Percentiles rank a stretch among this genome's conserved stretches.
These are phyloP conservation scores for Pythium volutum DNA, from an alignment of 352 stramenopile species.

Conservation along the genomic window DNA sequence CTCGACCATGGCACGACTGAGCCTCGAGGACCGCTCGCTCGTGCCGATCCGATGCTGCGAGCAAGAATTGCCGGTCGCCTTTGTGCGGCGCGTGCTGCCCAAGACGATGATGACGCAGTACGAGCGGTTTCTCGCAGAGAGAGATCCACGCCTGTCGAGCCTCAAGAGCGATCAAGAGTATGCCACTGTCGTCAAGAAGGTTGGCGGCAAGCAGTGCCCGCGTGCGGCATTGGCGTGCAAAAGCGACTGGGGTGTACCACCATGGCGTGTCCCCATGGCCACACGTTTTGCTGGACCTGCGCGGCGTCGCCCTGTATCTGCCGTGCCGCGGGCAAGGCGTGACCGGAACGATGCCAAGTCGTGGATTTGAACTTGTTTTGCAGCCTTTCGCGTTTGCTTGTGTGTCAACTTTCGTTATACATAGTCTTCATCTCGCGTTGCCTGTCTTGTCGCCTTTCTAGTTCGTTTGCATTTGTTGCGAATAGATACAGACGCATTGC, in stretches of 20 bases:
- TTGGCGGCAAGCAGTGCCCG: constrained; percentile 23
- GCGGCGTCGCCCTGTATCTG: constrained; percentile 25
- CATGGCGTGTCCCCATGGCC: constrained; percentile 29
- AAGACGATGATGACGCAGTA: constrained; percentile 14
- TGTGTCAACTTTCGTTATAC: too few relatives aligned
- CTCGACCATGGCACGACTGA: constrained; percentile 31
- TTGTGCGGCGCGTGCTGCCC: constrained; percentile 22
- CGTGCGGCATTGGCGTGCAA: constrained; percentile 26
- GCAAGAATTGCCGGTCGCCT: constrained; percentile 39
- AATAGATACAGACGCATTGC: too few relatives aligned
- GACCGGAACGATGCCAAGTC: too few relatives aligned
- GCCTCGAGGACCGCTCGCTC: constrained; percentile 27
- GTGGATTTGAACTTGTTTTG: too few relatives aligned
- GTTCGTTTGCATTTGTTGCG: too few relatives aligned
- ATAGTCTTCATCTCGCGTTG: too few relatives aligned
- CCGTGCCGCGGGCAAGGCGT: not conserved
- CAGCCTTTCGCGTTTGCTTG: too few relatives aligned
- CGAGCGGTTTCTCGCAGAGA: constrained; percentile 22
- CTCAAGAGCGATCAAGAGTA: constrained; percentile 30
- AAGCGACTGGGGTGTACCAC: constrained; percentile 19
- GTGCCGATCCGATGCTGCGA: constrained; percentile 42
- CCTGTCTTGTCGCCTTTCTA: too few relatives aligned
- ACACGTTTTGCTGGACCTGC: constrained; percentile 45
- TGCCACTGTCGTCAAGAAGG: constrained; percentile 10
- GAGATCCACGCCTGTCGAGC: constrained; percentile 18